Conservation (phyloP, 176 grass and related monocot species). For the Tillandsia fasciculata region DNA sequence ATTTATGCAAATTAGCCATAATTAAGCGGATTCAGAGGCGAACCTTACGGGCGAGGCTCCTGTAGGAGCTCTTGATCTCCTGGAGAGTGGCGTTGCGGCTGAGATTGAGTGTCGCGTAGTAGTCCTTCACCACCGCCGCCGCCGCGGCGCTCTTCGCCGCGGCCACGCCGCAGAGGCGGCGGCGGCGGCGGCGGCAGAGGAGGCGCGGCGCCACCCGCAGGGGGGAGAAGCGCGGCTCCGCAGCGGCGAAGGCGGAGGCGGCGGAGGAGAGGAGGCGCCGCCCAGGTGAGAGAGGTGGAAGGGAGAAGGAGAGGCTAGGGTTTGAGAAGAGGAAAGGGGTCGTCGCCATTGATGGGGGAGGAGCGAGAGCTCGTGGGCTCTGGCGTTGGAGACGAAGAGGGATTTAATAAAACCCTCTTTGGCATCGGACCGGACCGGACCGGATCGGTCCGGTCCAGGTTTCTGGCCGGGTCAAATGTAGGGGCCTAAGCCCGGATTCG, state of each 20-base stretch:
- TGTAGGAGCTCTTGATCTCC: conserved; percentile 82
- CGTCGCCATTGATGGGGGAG: conserved; percentile 18
- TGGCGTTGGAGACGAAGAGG: background rate
- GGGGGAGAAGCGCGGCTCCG: conserved; percentile 9
- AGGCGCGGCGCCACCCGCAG: conserved; percentile 13
- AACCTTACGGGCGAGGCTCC: conserved; percentile 72
- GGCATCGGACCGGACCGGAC: too few relatives aligned
- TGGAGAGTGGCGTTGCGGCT: conserved; percentile 51
- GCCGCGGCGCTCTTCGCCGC: conserved; percentile 22
- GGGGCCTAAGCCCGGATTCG: too few relatives aligned
- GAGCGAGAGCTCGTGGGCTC: background rate
- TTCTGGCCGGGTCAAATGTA: too few relatives aligned
- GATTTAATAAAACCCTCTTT: background rate
- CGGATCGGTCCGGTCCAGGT: too few relatives aligned
- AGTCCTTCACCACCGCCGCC: conserved; percentile 15
- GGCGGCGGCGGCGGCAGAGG: conserved; percentile 5
- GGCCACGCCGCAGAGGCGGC: conserved; percentile 1
- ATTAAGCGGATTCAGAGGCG: background rate
- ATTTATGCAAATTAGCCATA: too few relatives aligned
- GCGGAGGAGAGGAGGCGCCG: conserved; percentile 14
- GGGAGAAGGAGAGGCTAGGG: background rate
- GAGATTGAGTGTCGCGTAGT: conserved; percentile 74
- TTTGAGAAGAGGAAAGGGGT: conserved; percentile 19
- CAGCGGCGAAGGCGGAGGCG: conserved; percentile 5
- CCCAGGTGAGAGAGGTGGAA: background rate